Evolutionary conservation across 1,284 basidiomycete genomes (phyloP), one percentile per base, ranked within the genome.

Genomic region (Ustilago curta): DNA sequence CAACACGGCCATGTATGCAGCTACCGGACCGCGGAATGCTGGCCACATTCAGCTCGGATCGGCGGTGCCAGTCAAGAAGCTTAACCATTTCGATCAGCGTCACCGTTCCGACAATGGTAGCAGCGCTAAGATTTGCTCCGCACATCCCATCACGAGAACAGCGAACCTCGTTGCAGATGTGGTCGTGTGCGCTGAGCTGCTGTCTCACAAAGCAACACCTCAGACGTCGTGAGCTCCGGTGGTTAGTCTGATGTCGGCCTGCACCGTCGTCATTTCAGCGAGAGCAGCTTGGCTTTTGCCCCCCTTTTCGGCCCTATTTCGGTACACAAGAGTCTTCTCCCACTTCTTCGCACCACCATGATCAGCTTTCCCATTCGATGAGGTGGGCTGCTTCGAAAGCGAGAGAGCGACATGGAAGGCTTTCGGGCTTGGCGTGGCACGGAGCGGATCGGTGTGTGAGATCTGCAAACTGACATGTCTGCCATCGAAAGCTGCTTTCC

Each of bases 21-120:
- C 61, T 39, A 19, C 42, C 44, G 6, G 42, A 23, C 40, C 40
- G 19, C n/a, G 54, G 61, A 63, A 63, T 57, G 61, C 49, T 57
- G 32, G 32, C 18, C 54, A 63, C 61, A 57, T 42, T 35, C 27
- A 19, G 37, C 35, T 27, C 21, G 14, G 50, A 40, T n/a, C 50
- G 35, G 35, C 35, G 18, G 7, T 27, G 23, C 14, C 3, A 11
- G 31, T 29, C n/a, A 40, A 31, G 23, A 12, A 31, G 51, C 47
- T 48, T n/a, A n/a, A 27, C 19, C 16, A 31, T n/a, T 5, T 8
- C 3, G 8, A 23, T 5, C 29, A 29, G 47, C 31, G 47, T 4
- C 6, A 19, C 23, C 47, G 29, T 27, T 9, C 47, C 29, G 29
- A 19, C 47, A 31, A n/a, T 31, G 43, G 18, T 25, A 18, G 25